Evolutionary conservation across 306 rosid genomes (phyloP).

Genomic region (Hippophae rhamnoides): DNA sequence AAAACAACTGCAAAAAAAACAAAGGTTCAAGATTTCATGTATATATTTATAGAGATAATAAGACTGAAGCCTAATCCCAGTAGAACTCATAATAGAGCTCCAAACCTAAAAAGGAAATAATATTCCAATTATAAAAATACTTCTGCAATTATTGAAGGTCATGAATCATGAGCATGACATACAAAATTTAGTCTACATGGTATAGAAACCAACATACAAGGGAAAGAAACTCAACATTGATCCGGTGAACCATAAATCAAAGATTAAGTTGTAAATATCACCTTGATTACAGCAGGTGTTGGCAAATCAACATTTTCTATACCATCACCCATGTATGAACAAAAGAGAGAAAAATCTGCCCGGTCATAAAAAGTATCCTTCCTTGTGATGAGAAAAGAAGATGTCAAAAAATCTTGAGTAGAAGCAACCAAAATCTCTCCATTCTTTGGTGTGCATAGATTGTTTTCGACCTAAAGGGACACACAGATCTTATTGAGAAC

Average conservation of each 20-base stretch:
- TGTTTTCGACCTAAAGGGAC: constrained; percentile 77
- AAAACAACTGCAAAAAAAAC: neutral
- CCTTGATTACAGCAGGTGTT: constrained; percentile 88
- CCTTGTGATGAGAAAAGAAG: constrained; percentile 87
- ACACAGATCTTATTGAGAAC: constrained; percentile 11
- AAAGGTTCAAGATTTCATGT: neutral
- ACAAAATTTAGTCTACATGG: no score
- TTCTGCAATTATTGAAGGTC: no score
- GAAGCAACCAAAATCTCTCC: constrained; percentile 98
- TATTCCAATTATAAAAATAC: no score
- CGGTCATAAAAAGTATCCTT: constrained; percentile 97
- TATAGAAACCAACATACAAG: no score
- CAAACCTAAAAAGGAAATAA: no score
- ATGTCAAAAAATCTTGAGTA: constrained; percentile 89
- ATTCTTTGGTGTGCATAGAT: constrained; percentile 94
- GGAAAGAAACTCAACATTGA: neutral
- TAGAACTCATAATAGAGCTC: no score
- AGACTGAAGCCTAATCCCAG: no score
- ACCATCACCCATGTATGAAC: constrained; percentile 86
- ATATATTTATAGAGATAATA: no score
- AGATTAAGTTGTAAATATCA: constrained; percentile 19
- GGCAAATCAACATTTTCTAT: constrained; percentile 79
- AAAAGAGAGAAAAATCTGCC: constrained; percentile 71
- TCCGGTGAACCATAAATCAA: constrained; percentile 1
- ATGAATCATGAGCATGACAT: no score